Percentiles rank a stretch among this genome's conserved stretches.
These are phyloP conservation scores for Blastobotrys persicus DNA, from an alignment of 1,139 yeast species.

Conservation along the genomic window DNA sequence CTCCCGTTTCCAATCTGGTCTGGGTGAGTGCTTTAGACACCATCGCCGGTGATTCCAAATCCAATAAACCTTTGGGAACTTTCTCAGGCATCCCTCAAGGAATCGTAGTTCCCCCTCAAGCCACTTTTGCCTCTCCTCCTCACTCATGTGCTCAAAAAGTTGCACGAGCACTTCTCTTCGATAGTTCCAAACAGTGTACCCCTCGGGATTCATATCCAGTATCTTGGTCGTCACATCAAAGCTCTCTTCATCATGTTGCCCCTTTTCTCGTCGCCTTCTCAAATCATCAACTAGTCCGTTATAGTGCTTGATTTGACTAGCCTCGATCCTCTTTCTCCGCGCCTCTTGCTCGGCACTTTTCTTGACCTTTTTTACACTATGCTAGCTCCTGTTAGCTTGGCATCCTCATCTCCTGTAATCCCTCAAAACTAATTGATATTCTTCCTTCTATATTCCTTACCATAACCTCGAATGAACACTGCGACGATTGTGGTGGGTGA, in stretches of 20 bases:
- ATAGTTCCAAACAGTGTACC: constrained; percentile 87
- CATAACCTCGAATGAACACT: too few species aligned
- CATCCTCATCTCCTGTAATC: too few species aligned
- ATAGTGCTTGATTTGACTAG: constrained; percentile 57
- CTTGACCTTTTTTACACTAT: constrained; percentile 64
- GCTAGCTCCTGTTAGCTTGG: constrained; percentile 43
- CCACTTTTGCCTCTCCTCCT: constrained; percentile 35
- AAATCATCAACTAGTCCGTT: constrained; percentile 42
- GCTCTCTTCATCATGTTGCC: constrained; percentile 41
- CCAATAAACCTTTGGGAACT: constrained; percentile 91
- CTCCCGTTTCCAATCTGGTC: constrained; percentile 66
- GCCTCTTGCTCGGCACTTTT: constrained; percentile 55
- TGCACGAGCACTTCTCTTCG: constrained; percentile 65
- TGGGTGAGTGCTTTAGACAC: constrained; percentile 61
- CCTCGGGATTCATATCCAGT: constrained; percentile 73
- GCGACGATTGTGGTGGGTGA: background rate
- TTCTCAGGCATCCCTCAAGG: constrained; percentile 55
- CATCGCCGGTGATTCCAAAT: constrained; percentile 92
- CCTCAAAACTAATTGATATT: too few species aligned
- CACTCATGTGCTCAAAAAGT: constrained; percentile 31
- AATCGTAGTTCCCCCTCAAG: constrained; percentile 62
- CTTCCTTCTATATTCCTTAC: background rate
- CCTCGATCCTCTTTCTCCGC: constrained; percentile 46
- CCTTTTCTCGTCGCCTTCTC: constrained; percentile 18
- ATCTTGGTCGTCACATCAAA: constrained; percentile 56